These are phyloP conservation scores for Macrotyloma uniflorum DNA, from an alignment of 306 rosid species.

Conservation along the genomic window DNA sequence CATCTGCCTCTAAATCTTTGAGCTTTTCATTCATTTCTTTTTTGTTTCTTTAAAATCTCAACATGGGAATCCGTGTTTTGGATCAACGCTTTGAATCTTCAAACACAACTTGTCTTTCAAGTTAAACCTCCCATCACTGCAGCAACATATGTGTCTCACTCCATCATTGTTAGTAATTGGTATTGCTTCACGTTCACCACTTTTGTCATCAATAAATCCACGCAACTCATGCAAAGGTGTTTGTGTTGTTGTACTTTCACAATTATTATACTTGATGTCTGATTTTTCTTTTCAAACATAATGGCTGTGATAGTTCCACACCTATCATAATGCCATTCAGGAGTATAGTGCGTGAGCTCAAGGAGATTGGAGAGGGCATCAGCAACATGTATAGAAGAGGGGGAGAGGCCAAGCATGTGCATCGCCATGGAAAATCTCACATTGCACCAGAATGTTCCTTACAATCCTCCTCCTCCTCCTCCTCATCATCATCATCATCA, in stretches of 20 bases:
- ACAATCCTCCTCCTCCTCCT: neutral
- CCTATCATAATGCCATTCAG: conserved; percentile 59
- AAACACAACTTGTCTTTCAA: conserved; percentile 6
- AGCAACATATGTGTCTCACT: conserved; percentile 13
- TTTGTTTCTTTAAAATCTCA: neutral
- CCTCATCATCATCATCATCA: neutral
- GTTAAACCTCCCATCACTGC: neutral
- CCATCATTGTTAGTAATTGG: conserved; percentile 16
- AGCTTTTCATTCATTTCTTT: conserved; percentile 39
- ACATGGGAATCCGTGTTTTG: conserved; percentile 17
- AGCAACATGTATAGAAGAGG: conserved; percentile 60
- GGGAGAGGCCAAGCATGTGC: conserved; percentile 44
- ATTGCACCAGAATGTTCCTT: conserved; percentile 76
- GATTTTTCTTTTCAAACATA: conserved; percentile 11
- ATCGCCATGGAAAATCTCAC: conserved; percentile 70
- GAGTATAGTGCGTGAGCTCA: conserved; percentile 57
- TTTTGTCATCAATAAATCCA: conserved; percentile 19
- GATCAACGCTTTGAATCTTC: conserved; percentile 29
- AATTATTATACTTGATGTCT: neutral
- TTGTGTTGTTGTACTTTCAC: neutral
- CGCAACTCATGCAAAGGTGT: conserved; percentile 20
- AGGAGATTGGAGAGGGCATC: conserved; percentile 62
- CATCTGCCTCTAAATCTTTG: conserved; percentile 43
- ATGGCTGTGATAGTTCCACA: conserved; percentile 31
- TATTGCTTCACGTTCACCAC: neutral